Evolutionary conservation across 257 asterid genomes (phyloP), one percentile per base, ranked within the genome.

Genomic region (Solanum microdontum): DNA sequence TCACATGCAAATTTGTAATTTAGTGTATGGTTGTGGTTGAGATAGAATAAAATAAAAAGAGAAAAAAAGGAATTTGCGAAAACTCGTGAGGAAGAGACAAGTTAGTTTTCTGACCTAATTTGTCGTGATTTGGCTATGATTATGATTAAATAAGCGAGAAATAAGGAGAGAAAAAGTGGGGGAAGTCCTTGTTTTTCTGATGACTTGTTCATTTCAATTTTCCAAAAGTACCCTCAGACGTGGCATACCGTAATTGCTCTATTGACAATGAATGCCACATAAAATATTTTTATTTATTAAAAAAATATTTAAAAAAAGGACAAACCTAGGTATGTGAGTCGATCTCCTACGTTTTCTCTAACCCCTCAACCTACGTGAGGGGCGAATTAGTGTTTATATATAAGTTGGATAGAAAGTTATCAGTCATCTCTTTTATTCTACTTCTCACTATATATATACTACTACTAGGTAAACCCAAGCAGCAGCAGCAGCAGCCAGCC

Each of bases 231-330:
- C 45, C 85, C 85, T 82, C 28, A 30, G 85, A 82, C 85, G 85
- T 82, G 85, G 85, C 85, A 48, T 82, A 48, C 43, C 85, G 85
- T 51, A 82, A 82, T 82, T 82, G 85, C 45, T 82, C 70, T 82
- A 48, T 82, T 48, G 85, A 82, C 43, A 19, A 11, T 11, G 43
- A 51, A 11, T 11, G 69, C 23, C 43, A 82, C 40, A 40, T 60
- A 80, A n/a, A 37, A 43, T 7, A 17, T 6, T 55, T 55, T 7
- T 55, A 39, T 26, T 24, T 43, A 43, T 43, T 8, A 17, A 1
- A 19, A 17, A 48, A 30, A 26, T 2, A 24, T 2, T 2, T 6
- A 14, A 40, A 26, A 43, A 21, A 13, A 19, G 39, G 85, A 80
- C 40, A 80, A 26, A 19, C 24, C 40, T 37, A 39, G 26, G 37